Evolutionary conservation across 2,329 filamentous ascomycete species (phyloP), one percentile per base, ranked within the genome.

Genomic region (Pestalotiopsis sp.): DNA sequence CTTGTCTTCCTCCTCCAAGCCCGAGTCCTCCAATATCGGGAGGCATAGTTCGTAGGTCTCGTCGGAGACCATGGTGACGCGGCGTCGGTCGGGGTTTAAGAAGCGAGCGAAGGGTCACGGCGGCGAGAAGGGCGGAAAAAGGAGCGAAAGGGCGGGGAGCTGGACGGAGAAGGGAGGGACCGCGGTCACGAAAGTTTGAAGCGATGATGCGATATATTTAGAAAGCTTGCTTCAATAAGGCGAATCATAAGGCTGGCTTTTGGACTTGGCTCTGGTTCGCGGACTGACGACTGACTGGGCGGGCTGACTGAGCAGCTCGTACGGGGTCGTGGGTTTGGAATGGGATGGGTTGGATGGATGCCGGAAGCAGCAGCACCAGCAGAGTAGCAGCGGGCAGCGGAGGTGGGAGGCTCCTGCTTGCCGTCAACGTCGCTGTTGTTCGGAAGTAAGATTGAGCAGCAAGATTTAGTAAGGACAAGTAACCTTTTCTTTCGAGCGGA

Each of bases 1-100:
- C 85, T 96, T 97, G 77, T 98, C 95, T 81, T 99, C 96, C 72
- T 98, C 96, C 75, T 97, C 93, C 70, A 97, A 86, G 67, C 87
- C 86, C 69, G 90, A 83, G 81, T 98, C 92, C 83, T 96, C 91
- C 72, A 99, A 88, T 77, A 98, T 89, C 65, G 94, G 93, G 79
- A 97, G 89, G 80, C 94, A 97, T 76, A 96, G 88, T 75, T 98
- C 94, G 84, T 97, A 97, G 67, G 95, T 90, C 75, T 95, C 91
- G 85, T 98, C 95, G 75, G 95, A 93, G 71, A 97, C 91, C 95
- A 98, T 98, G 78, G 71, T 87, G 76, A 81, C 74, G 76, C 72
- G 69, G 70, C 66, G 65, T 70, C 65, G 57, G 41, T 52, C 45
- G 45, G 45, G 45, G 45, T n/a, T 52, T 9, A 52, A 31, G 57